These are phyloP conservation scores for Beta lomatogona DNA, from an alignment of 179 eudicot genomes.

Conservation along the genomic window DNA sequence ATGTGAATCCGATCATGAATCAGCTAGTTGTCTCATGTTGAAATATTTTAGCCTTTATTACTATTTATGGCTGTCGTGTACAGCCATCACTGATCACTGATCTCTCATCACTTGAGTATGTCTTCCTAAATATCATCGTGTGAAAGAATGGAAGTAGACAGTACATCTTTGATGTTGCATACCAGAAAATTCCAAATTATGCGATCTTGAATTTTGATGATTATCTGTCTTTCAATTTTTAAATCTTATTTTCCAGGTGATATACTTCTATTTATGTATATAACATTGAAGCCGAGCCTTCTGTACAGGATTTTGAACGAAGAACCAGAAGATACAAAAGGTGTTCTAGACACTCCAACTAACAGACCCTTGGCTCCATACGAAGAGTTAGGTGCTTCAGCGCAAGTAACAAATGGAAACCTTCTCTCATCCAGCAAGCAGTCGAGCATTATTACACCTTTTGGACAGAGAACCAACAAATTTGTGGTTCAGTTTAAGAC, in stretches of 20 bases:
- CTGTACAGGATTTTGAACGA: slow-evolving; percentile 61
- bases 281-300: slow-evolving; percentile 14
- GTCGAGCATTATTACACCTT: slow-evolving; percentile 69
- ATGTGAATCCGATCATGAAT: background rate
- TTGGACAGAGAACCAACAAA: slow-evolving; percentile 79
- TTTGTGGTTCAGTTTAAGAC: slow-evolving; percentile 73
- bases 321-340: slow-evolving; percentile 57
- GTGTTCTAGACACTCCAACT: slow-evolving; percentile 58
- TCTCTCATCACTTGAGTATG: background rate
- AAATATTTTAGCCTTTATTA: background rate
- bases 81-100: background rate
- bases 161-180: background rate
- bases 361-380: slow-evolving; percentile 32
- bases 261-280: background rate
- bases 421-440: slow-evolving; percentile 50
- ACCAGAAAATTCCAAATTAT: background rate
- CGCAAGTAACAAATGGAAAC: slow-evolving; percentile 51
- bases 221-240: background rate
- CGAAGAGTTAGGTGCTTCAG: slow-evolving; percentile 52
- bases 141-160: background rate
- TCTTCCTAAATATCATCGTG: background rate
- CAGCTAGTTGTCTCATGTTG: background rate
- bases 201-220: background rate
- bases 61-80: background rate
- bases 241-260: background rate